Evolutionary conservation across 2,329 filamentous ascomycete species (phyloP).

Genomic region (Ophiostoma himal-ulmi): DNA sequence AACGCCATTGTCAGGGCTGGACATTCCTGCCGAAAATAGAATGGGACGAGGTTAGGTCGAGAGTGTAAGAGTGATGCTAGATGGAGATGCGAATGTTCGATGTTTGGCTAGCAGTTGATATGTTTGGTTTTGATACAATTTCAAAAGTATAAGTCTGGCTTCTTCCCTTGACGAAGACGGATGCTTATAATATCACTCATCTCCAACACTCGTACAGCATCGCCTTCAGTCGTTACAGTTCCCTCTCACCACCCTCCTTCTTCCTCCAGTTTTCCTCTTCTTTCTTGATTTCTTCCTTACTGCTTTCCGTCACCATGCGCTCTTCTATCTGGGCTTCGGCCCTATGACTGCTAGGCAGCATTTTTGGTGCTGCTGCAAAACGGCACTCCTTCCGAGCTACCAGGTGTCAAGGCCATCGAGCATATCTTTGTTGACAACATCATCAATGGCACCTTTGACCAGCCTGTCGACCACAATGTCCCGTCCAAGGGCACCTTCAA

Average conservation of each 20-base stretch:
- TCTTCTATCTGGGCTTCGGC: constrained; percentile 19
- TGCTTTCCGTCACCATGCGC: constrained; percentile 15
- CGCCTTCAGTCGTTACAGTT: not conserved
- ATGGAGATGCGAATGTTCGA: not conserved
- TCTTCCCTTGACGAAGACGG: not conserved
- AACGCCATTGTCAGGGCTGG: not conserved
- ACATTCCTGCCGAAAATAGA: not conserved
- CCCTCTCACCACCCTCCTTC: not conserved
- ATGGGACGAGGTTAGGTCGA: not conserved
- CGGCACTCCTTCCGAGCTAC: not conserved
- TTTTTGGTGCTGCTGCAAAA: not conserved
- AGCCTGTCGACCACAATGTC: constrained; percentile 39
- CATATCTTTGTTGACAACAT: not conserved
- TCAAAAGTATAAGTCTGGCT: not conserved
- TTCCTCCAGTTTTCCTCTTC: not conserved
- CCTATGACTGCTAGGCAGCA: constrained; percentile 16
- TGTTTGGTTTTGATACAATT: not conserved
- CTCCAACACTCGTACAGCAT: not conserved
- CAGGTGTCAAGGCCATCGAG: not conserved
- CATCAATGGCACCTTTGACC: constrained; percentile 32
- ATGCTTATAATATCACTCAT: not conserved
- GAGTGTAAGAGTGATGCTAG: not conserved
- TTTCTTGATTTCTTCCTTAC: not conserved
- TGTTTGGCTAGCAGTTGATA: not conserved
- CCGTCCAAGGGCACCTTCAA: constrained; percentile 38